Conservation (phyloP, 2,329 filamentous ascomycete genomes). For the Sporothrix globosa region DNA sequence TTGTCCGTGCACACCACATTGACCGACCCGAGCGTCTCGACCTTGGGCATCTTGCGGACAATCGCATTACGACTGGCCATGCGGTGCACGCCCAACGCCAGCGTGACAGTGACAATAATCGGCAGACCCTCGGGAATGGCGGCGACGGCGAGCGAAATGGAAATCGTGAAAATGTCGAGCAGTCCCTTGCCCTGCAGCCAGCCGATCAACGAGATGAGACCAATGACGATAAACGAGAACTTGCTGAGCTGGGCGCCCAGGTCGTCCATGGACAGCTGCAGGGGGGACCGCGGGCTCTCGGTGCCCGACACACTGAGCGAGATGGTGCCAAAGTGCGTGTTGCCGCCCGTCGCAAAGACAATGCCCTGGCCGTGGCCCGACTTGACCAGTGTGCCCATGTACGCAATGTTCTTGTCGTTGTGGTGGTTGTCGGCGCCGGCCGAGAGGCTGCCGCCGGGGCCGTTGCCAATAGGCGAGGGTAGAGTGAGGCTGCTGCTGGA, state of each 20-base stretch:
- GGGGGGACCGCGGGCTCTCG: constrained; percentile 88
- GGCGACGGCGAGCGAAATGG: constrained; percentile 92
- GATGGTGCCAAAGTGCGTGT: constrained; percentile 95
- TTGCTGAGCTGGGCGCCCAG: constrained; percentile 95
- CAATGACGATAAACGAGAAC: constrained; percentile 93
- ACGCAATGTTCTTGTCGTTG: constrained; percentile 87
- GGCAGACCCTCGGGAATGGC: constrained; percentile 95
- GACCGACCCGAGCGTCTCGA: constrained; percentile 96
- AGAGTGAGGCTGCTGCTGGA: constrained; percentile 40
- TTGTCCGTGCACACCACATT: constrained; percentile 99
- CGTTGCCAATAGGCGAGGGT: constrained; percentile 40
- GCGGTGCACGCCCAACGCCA: constrained; percentile 89
- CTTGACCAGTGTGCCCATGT: constrained; percentile 95
- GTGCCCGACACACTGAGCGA: constrained; percentile 93
- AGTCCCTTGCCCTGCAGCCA: constrained; percentile 86
- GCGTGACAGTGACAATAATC: constrained; percentile 96
- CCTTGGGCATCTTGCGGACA: constrained; percentile 91
- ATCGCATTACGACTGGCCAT: constrained; percentile 97
- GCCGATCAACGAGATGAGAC: constrained; percentile 86
- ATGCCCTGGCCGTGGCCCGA: constrained; percentile 95
- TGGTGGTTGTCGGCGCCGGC: constrained; percentile 59
- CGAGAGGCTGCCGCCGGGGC: background rate
- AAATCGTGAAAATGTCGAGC: constrained; percentile 96
- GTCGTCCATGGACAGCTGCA: constrained; percentile 97
- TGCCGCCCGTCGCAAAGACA: constrained; percentile 92